Percentiles rank a stretch among this genome's conserved stretches.
Conservation (phyloP, 345 rosid genomes). For the Zanthoxylum bungeanum region DNA sequence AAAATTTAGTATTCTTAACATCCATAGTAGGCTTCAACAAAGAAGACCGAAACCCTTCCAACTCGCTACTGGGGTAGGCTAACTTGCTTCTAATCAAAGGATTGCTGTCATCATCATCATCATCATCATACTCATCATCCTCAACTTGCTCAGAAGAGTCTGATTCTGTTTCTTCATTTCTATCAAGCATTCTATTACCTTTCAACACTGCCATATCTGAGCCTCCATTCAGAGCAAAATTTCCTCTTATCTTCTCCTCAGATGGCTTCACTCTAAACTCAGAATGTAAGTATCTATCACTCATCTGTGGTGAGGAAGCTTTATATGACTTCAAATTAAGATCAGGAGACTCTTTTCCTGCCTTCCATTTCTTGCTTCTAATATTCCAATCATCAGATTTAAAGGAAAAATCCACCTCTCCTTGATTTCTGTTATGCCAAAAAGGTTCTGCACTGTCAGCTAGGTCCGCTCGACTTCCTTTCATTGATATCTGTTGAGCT, state of each 20-base stretch:
- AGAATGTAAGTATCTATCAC: slow-evolving; percentile 54
- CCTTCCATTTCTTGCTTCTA: slow-evolving; percentile 66
- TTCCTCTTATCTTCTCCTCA: slow-evolving; percentile 56
- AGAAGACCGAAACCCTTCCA: slow-evolving; percentile 47
- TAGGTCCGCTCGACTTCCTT: slow-evolving; percentile 52
- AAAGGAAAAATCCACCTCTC: slow-evolving; percentile 51
- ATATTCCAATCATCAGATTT: slow-evolving; percentile 53
- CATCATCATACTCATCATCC: slow-evolving; percentile 65
- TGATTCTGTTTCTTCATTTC: slow-evolving; percentile 79
- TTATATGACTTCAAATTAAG: slow-evolving; percentile 41
- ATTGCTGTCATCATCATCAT: slow-evolving; percentile 44
- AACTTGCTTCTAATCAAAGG: slow-evolving; percentile 48
- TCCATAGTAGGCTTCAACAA: slow-evolving; percentile 42
- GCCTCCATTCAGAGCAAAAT: slow-evolving; percentile 50
- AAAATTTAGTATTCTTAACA: slow-evolving; percentile 38
- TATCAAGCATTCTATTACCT: slow-evolving; percentile 38
- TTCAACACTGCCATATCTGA: slow-evolving; percentile 34
- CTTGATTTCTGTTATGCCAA: slow-evolving; percentile 46
- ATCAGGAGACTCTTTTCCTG: slow-evolving; percentile 54
- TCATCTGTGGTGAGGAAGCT: slow-evolving; percentile 52
- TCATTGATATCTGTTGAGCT: slow-evolving; percentile 23
- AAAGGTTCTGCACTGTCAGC: slow-evolving; percentile 39
- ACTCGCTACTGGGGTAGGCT: slow-evolving; percentile 38
- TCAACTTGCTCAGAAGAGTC: slow-evolving; percentile 68
- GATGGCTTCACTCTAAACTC: slow-evolving; percentile 49